Conservation (phyloP, 257 asterid species). For the Salvia rosmarinus region DNA sequence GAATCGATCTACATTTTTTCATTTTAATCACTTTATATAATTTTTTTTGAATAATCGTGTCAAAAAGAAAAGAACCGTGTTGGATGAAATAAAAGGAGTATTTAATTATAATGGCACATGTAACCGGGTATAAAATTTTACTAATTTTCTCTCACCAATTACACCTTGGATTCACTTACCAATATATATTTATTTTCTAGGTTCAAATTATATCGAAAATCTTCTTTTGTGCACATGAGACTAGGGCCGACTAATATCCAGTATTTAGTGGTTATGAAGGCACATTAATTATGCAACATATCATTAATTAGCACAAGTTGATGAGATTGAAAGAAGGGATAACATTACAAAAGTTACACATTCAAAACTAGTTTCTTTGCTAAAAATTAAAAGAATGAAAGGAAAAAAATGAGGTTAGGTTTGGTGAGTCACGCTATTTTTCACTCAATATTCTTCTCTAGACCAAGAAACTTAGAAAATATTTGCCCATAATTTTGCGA, state of each 20-base stretch:
- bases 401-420: too few relatives aligned
- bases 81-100: too few relatives aligned
- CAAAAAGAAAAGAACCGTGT: too few relatives aligned
- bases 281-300: background rate
- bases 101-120: too few relatives aligned
- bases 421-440: too few relatives aligned
- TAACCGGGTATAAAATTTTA: background rate
- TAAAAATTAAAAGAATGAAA: too few relatives aligned
- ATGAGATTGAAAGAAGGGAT: background rate
- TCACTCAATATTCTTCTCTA: too few relatives aligned
- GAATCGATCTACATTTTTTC: too few relatives aligned
- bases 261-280: background rate
- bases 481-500: too few relatives aligned
- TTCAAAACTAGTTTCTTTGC: background rate
- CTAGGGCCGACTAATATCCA: background rate
- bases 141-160: background rate
- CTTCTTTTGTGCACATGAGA: background rate
- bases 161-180: background rate
- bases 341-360: background rate
- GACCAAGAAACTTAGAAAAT: too few relatives aligned
- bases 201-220: background rate
- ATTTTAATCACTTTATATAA: too few relatives aligned
- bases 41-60: too few relatives aligned
- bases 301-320: background rate
- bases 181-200: background rate